Evolutionary conservation across 2,329 filamentous ascomycete species (phyloP).

Genomic region (Xylariaceae sp.): DNA sequence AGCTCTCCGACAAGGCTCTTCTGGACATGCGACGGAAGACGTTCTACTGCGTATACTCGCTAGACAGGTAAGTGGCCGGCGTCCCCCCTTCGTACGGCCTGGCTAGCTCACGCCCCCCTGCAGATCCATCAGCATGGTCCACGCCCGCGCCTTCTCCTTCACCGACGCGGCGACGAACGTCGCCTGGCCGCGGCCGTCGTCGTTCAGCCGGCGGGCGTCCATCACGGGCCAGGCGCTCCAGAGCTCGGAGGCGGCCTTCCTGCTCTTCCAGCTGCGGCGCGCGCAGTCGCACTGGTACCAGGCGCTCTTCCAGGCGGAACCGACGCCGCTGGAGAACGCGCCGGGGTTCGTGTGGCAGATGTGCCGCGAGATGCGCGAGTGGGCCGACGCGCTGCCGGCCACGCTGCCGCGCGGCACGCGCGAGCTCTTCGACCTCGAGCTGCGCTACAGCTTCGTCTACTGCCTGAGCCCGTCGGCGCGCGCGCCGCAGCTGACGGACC

Average conservation of each 20-base stretch:
- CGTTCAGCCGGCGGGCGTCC: constrained; percentile 34
- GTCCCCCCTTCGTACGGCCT: too few species aligned
- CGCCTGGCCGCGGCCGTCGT: constrained; percentile 55
- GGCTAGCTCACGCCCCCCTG: not conserved
- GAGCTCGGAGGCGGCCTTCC: constrained; percentile 61
- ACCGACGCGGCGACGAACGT: constrained; percentile 84
- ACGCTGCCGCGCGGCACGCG: constrained; percentile 58
- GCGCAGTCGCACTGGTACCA: constrained; percentile 88
- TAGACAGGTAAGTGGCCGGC: constrained; percentile 64
- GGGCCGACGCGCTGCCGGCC: constrained; percentile 69
- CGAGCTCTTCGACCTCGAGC: constrained; percentile 76
- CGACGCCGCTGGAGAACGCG: constrained; percentile 59
- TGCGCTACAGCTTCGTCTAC: constrained; percentile 86
- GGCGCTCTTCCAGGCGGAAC: constrained; percentile 72
- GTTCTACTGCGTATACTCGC: constrained; percentile 83
- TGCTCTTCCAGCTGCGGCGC: constrained; percentile 76
- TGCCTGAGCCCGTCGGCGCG: constrained; percentile 74
- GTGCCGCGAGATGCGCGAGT: constrained; percentile 69
- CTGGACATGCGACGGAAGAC: constrained; percentile 74
- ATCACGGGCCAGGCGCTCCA: constrained; percentile 36
- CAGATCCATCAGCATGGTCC: constrained; percentile 70
- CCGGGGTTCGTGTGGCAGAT: constrained; percentile 67
- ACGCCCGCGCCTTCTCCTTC: constrained; percentile 85
- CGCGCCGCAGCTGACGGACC: constrained; percentile 64
- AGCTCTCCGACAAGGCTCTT: constrained; percentile 57